Evolutionary conservation across 345 rosid genomes (phyloP).

Genomic region (Dimocarpus longan): DNA sequence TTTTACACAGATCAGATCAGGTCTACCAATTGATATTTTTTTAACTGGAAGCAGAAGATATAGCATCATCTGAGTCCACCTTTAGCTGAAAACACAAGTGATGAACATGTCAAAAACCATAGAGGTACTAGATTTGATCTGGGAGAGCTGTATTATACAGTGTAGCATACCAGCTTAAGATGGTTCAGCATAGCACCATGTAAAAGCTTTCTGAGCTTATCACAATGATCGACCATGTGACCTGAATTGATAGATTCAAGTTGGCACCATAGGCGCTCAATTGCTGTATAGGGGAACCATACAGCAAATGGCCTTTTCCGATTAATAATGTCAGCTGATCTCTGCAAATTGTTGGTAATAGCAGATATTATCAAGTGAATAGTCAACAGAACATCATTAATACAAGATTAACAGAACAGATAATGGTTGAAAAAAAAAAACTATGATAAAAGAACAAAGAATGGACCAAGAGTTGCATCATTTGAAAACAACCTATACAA

Average conservation of each 20-base stretch:
- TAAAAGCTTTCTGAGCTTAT: slow-evolving; percentile 67
- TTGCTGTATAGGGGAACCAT: slow-evolving; percentile 83
- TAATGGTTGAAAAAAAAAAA: background rate
- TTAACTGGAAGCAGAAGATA: slow-evolving; percentile 40
- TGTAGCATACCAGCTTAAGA: slow-evolving; percentile 66
- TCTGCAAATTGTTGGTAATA: slow-evolving; percentile 46
- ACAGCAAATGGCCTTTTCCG: slow-evolving; percentile 71
- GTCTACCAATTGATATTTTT: background rate
- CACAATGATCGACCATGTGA: slow-evolving; percentile 71
- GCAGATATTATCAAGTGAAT: slow-evolving; percentile 14
- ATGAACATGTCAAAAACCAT: background rate
- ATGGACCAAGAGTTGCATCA: background rate
- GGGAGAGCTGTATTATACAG: background rate
- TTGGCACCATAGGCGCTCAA: slow-evolving; percentile 79
- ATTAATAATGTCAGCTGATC: slow-evolving; percentile 65
- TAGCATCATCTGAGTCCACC: slow-evolving; percentile 73
- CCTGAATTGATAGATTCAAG: slow-evolving; percentile 65
- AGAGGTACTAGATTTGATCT: background rate
- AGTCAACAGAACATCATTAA: slow-evolving; percentile 11
- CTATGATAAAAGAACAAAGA: background rate
- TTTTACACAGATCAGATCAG: background rate
- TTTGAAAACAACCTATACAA: background rate
- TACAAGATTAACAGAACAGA: slow-evolving; percentile 4
- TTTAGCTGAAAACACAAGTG: slow-evolving; percentile 55
- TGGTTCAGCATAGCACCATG: slow-evolving; percentile 68